These are phyloP conservation scores for Podospora pseudopauciseta DNA, from an alignment of 495 filamentous ascomycete species.

Conservation along the genomic window DNA sequence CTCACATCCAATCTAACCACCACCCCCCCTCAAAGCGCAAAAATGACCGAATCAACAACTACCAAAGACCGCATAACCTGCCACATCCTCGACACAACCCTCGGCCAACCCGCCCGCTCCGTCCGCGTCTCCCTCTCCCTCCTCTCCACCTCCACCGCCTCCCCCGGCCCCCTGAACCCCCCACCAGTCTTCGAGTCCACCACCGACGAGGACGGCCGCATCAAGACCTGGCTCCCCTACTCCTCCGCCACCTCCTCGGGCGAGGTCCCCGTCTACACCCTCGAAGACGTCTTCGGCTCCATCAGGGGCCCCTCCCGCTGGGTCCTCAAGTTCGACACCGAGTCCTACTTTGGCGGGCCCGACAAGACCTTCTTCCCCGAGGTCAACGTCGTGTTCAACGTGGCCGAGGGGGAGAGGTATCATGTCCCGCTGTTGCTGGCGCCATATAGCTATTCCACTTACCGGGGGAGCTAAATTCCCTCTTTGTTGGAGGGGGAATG, in stretches of 20 bases:
- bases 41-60: not conserved
- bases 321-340: slow-evolving; percentile 75
- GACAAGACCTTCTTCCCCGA: slow-evolving; percentile 85
- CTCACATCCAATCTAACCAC: not conserved
- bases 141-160: slow-evolving; percentile 55
- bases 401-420: slow-evolving; percentile 71
- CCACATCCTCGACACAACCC: slow-evolving; percentile 60
- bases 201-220: slow-evolving; percentile 84
- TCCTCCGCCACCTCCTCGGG: slow-evolving; percentile 40
- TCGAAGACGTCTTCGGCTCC: slow-evolving; percentile 46
- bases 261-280: slow-evolving; percentile 51
- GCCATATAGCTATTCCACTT: slow-evolving; percentile 91
- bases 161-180: slow-evolving; percentile 32
- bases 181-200: slow-evolving; percentile 51
- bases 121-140: slow-evolving; percentile 76
- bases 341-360: slow-evolving; percentile 67
- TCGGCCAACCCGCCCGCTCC: slow-evolving; percentile 64
- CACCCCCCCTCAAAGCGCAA: slow-evolving; percentile 2
- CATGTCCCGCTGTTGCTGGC: slow-evolving; percentile 89
- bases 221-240: slow-evolving; percentile 69
- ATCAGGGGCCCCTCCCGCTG: slow-evolving; percentile 47
- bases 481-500: not conserved
- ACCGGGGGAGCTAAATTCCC: slow-evolving; percentile 62
- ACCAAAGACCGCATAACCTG: slow-evolving; percentile 54
- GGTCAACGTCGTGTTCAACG: slow-evolving; percentile 82